These are phyloP conservation scores for Calocybe cyanea DNA, from an alignment of 768 basidiomycete genomes.

Conservation along the genomic window DNA sequence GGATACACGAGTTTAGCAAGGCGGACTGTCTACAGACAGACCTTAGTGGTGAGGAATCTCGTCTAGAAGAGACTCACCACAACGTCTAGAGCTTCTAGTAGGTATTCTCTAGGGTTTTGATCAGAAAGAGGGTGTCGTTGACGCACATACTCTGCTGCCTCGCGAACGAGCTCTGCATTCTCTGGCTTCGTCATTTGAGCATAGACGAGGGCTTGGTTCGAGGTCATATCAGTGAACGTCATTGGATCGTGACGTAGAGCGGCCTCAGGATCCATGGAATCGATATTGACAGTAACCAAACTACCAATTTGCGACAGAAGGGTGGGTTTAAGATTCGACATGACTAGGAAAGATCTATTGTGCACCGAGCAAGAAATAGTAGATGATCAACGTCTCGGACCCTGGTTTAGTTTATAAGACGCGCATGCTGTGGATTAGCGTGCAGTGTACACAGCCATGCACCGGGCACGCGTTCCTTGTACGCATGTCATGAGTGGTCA, in stretches of 20 bases:
- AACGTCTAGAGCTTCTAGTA: constrained; percentile 33
- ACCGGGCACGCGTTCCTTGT: neutral
- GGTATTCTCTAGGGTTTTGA: constrained; percentile 18
- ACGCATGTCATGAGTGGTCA: neutral
- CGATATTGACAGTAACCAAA: constrained; percentile 38
- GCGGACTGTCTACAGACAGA: constrained; percentile 33
- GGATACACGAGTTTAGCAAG: constrained; percentile 42
- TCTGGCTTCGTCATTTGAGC: constrained; percentile 29
- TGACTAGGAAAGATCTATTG: neutral
- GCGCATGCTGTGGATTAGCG: no score
- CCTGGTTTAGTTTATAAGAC: neutral
- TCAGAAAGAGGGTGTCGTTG: constrained; percentile 7
- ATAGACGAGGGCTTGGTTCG: constrained; percentile 44
- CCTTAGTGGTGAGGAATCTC: no score
- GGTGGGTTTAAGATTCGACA: neutral
- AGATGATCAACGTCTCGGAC: neutral
- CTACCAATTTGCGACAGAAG: constrained; percentile 36
- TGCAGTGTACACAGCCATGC: neutral
- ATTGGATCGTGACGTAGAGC: constrained; percentile 32
- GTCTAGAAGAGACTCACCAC: constrained; percentile 24
- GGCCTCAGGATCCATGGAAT: constrained; percentile 44
- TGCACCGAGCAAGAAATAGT: neutral
- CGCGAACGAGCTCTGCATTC: constrained; percentile 25
- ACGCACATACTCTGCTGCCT: constrained; percentile 28
- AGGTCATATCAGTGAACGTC: constrained; percentile 46